Evolutionary conservation across 2,329 filamentous ascomycete species (phyloP).

Genomic region (Aschersonia sp.): DNA sequence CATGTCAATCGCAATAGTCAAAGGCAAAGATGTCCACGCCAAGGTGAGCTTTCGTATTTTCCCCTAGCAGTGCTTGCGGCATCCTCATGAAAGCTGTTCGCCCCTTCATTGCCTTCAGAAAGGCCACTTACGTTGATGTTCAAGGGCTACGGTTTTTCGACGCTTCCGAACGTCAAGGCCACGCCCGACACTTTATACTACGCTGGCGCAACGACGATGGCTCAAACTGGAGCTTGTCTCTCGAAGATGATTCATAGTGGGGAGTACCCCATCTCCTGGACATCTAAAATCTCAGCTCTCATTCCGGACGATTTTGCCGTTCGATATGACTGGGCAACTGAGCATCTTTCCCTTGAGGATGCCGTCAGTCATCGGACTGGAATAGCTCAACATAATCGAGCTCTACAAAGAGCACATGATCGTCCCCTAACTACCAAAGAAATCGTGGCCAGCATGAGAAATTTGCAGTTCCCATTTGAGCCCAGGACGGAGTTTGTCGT

Average conservation of each 20-base stretch:
- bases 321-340: slow-evolving; percentile 26
- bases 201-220: slow-evolving; percentile 40
- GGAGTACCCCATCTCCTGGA: slow-evolving; percentile 20
- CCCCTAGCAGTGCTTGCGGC: not conserved
- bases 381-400: slow-evolving; percentile 25
- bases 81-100: too few relatives aligned
- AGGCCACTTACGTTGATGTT: not conserved
- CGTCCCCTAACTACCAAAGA: slow-evolving; percentile 12
- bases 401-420: slow-evolving; percentile 11
- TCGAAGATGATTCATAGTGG: slow-evolving; percentile 32
- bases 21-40: slow-evolving; percentile 10
- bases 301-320: slow-evolving; percentile 38
- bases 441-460: slow-evolving; percentile 25
- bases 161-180: slow-evolving; percentile 21
- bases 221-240: slow-evolving; percentile 34
- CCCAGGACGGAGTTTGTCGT: slow-evolving; percentile 31
- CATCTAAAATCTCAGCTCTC: slow-evolving; percentile 28
- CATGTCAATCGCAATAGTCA: slow-evolving; percentile 12
- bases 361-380: slow-evolving; percentile 36
- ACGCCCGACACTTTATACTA: slow-evolving; percentile 36
- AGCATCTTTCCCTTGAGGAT: slow-evolving; percentile 37
- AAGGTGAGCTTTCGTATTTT: slow-evolving; percentile 6
- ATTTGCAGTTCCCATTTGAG: slow-evolving; percentile 27
- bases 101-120: not conserved
- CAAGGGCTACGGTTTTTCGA: slow-evolving; percentile 15